Percentiles rank a stretch among this genome's conserved stretches.
These are phyloP conservation scores for Populus tomentosa DNA, from an alignment of 441 rosid species.

Conservation along the genomic window DNA sequence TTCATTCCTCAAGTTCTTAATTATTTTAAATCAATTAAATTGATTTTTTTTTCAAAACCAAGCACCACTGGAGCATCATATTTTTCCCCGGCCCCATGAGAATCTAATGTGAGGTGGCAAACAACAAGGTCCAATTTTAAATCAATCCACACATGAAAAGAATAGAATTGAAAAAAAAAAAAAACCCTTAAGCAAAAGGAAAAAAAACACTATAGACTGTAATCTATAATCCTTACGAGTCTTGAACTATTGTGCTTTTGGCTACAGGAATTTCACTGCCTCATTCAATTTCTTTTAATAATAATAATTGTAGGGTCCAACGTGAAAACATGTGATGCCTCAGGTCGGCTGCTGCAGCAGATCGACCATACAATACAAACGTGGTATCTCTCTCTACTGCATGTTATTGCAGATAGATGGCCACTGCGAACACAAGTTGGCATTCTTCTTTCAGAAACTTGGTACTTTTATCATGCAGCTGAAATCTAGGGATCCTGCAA, in stretches of 20 bases:
- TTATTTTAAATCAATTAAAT: no score
- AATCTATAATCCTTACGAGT: not conserved
- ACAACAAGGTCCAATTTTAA: no score
- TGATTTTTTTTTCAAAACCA: no score
- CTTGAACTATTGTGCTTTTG: not conserved
- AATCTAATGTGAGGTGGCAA: no score
- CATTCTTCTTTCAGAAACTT: no score
- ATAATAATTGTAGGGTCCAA: not conserved
- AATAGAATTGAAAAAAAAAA: no score
- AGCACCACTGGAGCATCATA: no score
- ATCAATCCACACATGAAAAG: no score
- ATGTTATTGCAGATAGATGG: not conserved
- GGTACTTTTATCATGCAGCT: not conserved
- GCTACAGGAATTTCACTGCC: not conserved
- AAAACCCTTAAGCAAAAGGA: no score
- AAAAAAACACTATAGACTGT: no score
- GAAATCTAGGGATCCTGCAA: not conserved
- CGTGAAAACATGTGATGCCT: constrained; percentile 28
- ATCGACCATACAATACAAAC: not conserved
- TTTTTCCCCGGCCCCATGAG: no score
- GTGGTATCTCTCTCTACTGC: not conserved
- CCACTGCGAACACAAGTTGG: not conserved
- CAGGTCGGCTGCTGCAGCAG: not conserved
- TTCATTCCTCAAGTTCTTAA: rapidly evolving
- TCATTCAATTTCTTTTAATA: not conserved